These are phyloP conservation scores for Aspergillus cejpii DNA, from an alignment of 2,329 filamentous ascomycete species.

Conservation along the genomic window DNA sequence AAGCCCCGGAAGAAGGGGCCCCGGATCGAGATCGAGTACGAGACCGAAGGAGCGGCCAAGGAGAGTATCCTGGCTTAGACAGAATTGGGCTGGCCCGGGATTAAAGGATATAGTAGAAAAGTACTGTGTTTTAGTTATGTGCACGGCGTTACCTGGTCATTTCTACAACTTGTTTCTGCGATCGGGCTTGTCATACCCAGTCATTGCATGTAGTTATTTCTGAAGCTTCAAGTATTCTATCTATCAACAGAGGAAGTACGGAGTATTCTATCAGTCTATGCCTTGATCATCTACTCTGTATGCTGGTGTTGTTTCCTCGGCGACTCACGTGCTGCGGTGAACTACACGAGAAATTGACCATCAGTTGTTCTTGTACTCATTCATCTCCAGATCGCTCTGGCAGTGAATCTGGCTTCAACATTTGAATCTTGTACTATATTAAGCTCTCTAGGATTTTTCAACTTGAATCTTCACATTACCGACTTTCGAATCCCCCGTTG, in stretches of 20 bases:
- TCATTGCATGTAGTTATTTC: constrained; percentile 27
- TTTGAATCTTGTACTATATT: background rate
- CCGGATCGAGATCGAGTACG: constrained; percentile 70
- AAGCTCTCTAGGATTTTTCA: background rate
- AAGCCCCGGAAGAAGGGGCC: constrained; percentile 57
- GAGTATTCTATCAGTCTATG: background rate
- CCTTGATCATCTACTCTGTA: constrained; percentile 4
- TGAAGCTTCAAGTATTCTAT: constrained; percentile 4
- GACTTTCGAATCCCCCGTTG: background rate
- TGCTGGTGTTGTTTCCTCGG: background rate
- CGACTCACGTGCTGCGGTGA: constrained; percentile 5
- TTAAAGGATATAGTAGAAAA: constrained; percentile 12
- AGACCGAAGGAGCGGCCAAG: constrained; percentile 59
- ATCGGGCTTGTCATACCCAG: constrained; percentile 33
- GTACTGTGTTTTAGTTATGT: constrained; percentile 16
- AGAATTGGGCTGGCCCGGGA: constrained; percentile 1
- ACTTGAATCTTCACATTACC: background rate
- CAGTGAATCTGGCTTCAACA: background rate
- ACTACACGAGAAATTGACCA: background rate
- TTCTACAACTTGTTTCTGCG: constrained; percentile 16
- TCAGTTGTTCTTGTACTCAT: no score
- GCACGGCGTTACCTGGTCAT: constrained; percentile 31
- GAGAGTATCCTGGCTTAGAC: constrained; percentile 42
- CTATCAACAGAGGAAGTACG: background rate
- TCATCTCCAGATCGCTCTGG: background rate